These are phyloP conservation scores for Inonotus hispidus DNA, from an alignment of 1,284 basidiomycete genomes.

Conservation along the genomic window DNA sequence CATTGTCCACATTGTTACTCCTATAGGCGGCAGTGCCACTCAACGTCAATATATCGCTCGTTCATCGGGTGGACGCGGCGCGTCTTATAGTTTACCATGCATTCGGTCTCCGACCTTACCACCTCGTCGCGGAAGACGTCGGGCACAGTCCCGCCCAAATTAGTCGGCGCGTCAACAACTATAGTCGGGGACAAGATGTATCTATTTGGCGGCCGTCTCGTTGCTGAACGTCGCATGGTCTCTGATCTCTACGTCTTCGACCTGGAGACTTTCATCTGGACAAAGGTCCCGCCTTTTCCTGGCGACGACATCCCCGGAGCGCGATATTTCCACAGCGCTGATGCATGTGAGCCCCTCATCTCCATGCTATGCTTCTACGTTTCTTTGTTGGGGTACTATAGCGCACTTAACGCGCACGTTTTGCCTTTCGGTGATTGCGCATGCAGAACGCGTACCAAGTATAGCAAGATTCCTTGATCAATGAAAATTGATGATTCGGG, in stretches of 20 bases:
- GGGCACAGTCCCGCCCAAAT: conserved; percentile 83
- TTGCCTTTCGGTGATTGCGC: background rate
- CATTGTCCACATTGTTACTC: background rate
- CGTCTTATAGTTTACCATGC: conserved; percentile 35
- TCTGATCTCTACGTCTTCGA: conserved; percentile 86
- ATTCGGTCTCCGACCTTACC: conserved; percentile 84
- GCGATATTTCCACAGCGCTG: conserved; percentile 89
- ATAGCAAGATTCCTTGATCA: background rate
- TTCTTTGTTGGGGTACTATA: background rate
- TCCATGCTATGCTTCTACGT: background rate
- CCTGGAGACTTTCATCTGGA: conserved; percentile 74
- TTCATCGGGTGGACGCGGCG: background rate
- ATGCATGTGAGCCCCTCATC: conserved; percentile 60
- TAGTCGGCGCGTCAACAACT: conserved; percentile 80
- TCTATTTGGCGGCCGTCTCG: conserved; percentile 84
- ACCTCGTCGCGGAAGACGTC: conserved; percentile 78
- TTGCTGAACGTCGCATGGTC: conserved; percentile 82
- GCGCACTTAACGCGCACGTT: background rate
- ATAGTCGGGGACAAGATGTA: conserved; percentile 81
- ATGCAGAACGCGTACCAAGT: background rate
- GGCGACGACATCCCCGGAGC: conserved; percentile 70
- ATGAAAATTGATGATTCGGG: background rate
- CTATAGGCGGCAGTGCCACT: background rate
- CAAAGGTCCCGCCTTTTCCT: conserved; percentile 53
- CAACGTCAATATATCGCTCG: background rate